phyloP scores from a whole-genome alignment of 345 rosid species.

The Cardamine chenopodiifolia region DNA sequence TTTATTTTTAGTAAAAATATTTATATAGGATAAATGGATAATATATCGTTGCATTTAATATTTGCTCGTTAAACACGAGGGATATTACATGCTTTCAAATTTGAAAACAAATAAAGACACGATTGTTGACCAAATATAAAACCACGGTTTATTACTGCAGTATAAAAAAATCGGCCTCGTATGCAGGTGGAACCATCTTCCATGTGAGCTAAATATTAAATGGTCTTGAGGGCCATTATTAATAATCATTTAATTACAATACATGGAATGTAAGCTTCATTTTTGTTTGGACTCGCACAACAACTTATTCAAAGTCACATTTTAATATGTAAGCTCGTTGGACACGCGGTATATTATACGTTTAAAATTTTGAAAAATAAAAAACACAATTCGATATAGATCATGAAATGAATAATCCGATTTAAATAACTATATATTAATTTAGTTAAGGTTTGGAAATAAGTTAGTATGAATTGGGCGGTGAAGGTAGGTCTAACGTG shows the following conservation, averaged over 20 bases:
- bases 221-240: neutral
- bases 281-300: neutral
- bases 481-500: too few relatives aligned
- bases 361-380: neutral
- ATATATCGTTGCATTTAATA: neutral
- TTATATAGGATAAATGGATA: neutral
- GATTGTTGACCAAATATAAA: neutral
- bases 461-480: too few relatives aligned
- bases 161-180: too few relatives aligned
- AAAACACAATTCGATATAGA: neutral
- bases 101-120: neutral
- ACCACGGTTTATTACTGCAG: neutral
- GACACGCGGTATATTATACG: slow-evolving; percentile 22
- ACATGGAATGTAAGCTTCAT: slow-evolving; percentile 6
- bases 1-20: too few relatives aligned
- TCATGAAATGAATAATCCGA: neutral
- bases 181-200: neutral
- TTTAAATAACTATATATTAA: neutral
- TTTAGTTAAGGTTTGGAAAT: too few relatives aligned
- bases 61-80: neutral
- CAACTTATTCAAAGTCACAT: slow-evolving; percentile 1
- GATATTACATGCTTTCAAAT: neutral
- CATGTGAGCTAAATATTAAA: neutral
- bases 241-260: neutral
- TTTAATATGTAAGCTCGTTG: slow-evolving; percentile 25